These are phyloP conservation scores for Erythrophleum ivorense DNA, from an alignment of 331 rosid genomes.

Conservation along the genomic window DNA sequence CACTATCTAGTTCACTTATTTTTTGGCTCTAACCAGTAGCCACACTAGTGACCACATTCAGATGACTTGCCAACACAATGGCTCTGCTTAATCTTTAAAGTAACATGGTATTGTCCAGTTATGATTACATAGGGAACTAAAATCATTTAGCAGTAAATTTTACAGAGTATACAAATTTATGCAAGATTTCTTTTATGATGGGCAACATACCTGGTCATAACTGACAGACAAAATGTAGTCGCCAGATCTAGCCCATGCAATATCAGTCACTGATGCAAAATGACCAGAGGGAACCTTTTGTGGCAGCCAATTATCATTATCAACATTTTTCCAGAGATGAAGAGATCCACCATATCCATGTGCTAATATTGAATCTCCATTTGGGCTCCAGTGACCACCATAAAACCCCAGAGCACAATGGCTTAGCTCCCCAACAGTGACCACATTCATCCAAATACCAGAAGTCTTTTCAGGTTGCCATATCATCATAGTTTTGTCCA, in stretches of 20 bases:
- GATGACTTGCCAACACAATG: background rate
- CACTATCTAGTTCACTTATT: background rate
- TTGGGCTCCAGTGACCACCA: slow-evolving; percentile 97
- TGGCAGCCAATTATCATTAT: slow-evolving; percentile 81
- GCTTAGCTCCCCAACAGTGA: slow-evolving; percentile 93
- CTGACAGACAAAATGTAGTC: slow-evolving; percentile 84
- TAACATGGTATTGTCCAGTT: background rate
- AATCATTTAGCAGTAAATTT: background rate
- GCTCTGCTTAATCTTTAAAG: background rate
- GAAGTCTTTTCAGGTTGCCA: slow-evolving; percentile 95
- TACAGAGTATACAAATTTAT: background rate
- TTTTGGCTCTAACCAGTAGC: background rate
- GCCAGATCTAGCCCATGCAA: slow-evolving; percentile 84
- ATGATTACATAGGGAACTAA: background rate
- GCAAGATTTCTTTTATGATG: background rate
- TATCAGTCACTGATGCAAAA: slow-evolving; percentile 82
- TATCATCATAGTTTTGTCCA: slow-evolving; percentile 99
- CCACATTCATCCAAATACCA: slow-evolving; percentile 99
- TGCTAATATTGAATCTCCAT: slow-evolving; percentile 85
- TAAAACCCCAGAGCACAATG: slow-evolving; percentile 97
- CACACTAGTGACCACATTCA: background rate
- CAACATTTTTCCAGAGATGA: slow-evolving; percentile 92
- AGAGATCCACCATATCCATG: slow-evolving; percentile 98
- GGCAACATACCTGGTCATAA: slow-evolving; percentile 87
- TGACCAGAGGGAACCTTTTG: slow-evolving; percentile 99